Evolutionary conservation across 805 yeast species (phyloP), one percentile per base, ranked within the genome.

Genomic region (Wickerhamomyces pijperi): DNA sequence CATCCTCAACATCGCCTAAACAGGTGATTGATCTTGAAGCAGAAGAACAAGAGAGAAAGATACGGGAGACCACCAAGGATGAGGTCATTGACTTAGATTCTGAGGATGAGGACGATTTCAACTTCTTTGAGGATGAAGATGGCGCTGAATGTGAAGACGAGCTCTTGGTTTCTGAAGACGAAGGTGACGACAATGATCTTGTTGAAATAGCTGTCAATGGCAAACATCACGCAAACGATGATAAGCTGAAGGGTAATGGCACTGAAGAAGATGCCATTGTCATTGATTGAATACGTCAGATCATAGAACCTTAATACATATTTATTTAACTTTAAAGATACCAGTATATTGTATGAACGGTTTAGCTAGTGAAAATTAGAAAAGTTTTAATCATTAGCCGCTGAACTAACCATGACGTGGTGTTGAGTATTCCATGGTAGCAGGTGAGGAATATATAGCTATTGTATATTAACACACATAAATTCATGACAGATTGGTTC

Each of bases 91-190:
- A 28, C 20, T 21, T 43, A 19, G 38, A 37, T 12, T 38, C 38
- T 11, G 38, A 19, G 2, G 16, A 15, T 29, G 39, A 32, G 4
- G 41, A 33, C 9, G 33, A 34, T 4, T 35, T 36, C 12, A 38
- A 36, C 28, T 33, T 32, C 13, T 19, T 34, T 18, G 44, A 42
- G 20, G 42, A 37, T n/a, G 42, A 39, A n/a, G 38, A 38, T 19
- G 43, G 20, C 13, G 36, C 39, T 32, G 41, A 37, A 21, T 38
- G 35, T 15, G 46, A 37, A 16, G 39, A 20, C 17, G 46, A 43
- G 6, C 33, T 36, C 3, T 38, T 37, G 28, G 42, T 36, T 5
- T 23, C 31, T 15, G 43, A 29, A 16, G 43, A 43, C 5, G 42
- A 29, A 18, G 36, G 36, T n/a, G 37, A 32, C 5, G 36, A 33